phyloP scores from a whole-genome alignment of 2,329 filamentous ascomycete genomes.

The Cercospora sp. region DNA sequence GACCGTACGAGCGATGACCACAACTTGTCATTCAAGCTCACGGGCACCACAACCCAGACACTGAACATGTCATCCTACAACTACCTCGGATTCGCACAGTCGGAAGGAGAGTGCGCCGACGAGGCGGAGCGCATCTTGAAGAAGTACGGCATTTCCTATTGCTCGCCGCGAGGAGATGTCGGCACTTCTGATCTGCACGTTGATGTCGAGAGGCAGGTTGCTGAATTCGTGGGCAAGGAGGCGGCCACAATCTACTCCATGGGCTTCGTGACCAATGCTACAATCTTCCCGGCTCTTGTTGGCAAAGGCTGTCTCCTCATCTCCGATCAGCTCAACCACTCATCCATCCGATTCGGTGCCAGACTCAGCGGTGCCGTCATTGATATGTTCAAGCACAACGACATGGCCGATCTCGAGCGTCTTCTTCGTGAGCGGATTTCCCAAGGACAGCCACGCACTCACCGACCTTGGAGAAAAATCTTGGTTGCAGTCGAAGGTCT shows the following conservation, averaged over 20 bases:
- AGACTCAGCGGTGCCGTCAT: constrained; percentile 94
- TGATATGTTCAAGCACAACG: constrained; percentile 95
- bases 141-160: constrained; percentile 80
- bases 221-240: constrained; percentile 90
- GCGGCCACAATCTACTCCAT: constrained; percentile 97
- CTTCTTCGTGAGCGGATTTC: constrained; percentile 89
- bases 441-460: constrained; percentile 95
- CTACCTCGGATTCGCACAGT: constrained; percentile 97
- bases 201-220: constrained; percentile 88
- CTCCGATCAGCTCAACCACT: constrained; percentile 96
- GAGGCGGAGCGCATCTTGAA: constrained; percentile 81
- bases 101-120: constrained; percentile 93
- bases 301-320: constrained; percentile 92
- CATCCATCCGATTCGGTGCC: constrained; percentile 92
- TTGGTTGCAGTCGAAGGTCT: constrained; percentile 92
- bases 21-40: constrained; percentile 86
- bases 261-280: constrained; percentile 96
- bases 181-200: constrained; percentile 84
- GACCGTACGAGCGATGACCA: constrained; percentile 89
- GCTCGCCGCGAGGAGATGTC: constrained; percentile 77
- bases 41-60: constrained; percentile 88
- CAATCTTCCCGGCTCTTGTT: constrained; percentile 86
- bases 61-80: constrained; percentile 99
- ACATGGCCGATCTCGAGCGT: constrained; percentile 83
- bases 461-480: constrained; percentile 99